A percentile compares a stretch with the other conserved stretches of the same genome.
These are phyloP conservation scores for Aquanectria penicillioides DNA, from an alignment of 2,329 filamentous ascomycete species.

Conservation along the genomic window DNA sequence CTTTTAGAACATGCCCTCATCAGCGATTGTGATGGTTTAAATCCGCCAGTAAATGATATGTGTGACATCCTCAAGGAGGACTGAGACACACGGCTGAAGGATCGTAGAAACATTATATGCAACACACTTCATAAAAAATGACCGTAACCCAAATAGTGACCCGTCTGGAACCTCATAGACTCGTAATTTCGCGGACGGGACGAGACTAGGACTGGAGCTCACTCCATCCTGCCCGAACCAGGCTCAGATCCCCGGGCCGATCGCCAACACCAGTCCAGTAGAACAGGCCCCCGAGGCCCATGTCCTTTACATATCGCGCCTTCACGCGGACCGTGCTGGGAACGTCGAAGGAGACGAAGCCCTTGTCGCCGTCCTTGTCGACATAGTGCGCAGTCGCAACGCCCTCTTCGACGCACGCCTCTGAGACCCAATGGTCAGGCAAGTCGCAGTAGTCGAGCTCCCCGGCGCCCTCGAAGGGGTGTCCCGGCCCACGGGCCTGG, in stretches of 20 bases:
- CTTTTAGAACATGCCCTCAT: too few relatives aligned
- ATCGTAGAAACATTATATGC: too few relatives aligned
- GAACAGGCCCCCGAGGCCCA: constrained; percentile 69
- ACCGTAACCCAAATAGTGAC: too few relatives aligned
- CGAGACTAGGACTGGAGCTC: constrained; percentile 48
- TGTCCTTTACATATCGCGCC: constrained; percentile 65
- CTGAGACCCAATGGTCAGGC: constrained; percentile 58
- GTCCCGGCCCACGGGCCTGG: constrained; percentile 61
- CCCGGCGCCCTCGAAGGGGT: constrained; percentile 58
- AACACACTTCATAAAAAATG: too few relatives aligned
- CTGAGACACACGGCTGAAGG: too few relatives aligned
- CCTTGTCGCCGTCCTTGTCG: constrained; percentile 47
- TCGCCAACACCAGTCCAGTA: constrained; percentile 76
- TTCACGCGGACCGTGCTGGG: constrained; percentile 69
- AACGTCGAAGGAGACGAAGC: constrained; percentile 74
- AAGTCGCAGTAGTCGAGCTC: constrained; percentile 73
- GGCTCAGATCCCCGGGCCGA: constrained; percentile 60
- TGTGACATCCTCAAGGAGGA: too few relatives aligned
- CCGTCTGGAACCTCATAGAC: too few relatives aligned
- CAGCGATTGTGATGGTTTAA: too few relatives aligned
- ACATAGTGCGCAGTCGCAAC: constrained; percentile 68
- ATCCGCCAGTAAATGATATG: too few relatives aligned
- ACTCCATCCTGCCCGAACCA: constrained; percentile 69
- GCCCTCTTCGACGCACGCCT: constrained; percentile 58
- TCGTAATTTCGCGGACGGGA: neutral